Percentiles rank a stretch among this genome's conserved stretches.
These are phyloP conservation scores for bread wheat (Triticum aestivum) DNA, from an alignment of 176 grass and related monocot species.

Conservation along the genomic window IWGSC_CS_RefSeq_v2.1 NC_057811.1:25008983-25009482, in stretches of 20 bases:
- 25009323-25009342: too few relatives aligned
- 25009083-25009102: not conserved
- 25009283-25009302: not conserved
- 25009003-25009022: not conserved
- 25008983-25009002: not conserved
- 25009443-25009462: too few relatives aligned
- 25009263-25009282: not conserved
- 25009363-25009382: not conserved
- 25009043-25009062: slow-evolving; percentile 21
- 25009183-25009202: slow-evolving; percentile 28
- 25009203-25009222: slow-evolving; percentile 17
- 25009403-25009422: not conserved
- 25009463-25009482: too few relatives aligned
- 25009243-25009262: not conserved
- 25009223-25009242: not conserved
- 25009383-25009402: not conserved
- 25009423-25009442: not conserved
- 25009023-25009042: slow-evolving; percentile 30
- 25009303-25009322: not conserved
- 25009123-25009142: not conserved
- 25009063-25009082: not conserved
- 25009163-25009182: not conserved
- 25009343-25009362: not conserved
- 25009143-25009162: slow-evolving; percentile 18
- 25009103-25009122: slow-evolving; percentile 1